These are phyloP conservation scores for Phialophora tarda DNA, from an alignment of 2,329 filamentous ascomycete species.

Conservation along the genomic window DNA sequence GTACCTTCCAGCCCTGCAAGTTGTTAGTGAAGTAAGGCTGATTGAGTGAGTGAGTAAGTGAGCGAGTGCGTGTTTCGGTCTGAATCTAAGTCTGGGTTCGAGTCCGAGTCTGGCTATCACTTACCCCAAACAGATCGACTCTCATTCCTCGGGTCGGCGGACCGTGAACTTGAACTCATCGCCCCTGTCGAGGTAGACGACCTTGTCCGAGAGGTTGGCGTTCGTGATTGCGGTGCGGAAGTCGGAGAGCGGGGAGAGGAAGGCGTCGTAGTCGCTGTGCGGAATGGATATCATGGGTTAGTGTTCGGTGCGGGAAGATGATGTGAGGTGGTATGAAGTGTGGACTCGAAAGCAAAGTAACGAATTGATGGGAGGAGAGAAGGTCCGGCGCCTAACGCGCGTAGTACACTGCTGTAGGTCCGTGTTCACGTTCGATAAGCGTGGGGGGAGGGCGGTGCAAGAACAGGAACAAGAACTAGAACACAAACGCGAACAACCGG, in stretches of 20 bases:
- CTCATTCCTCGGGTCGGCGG: background rate
- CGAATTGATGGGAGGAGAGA: too few relatives aligned
- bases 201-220: slow-evolving; percentile 58
- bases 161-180: slow-evolving; percentile 64
- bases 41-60: too few relatives aligned
- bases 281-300: background rate
- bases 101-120: too few relatives aligned
- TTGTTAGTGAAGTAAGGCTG: too few relatives aligned
- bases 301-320: background rate
- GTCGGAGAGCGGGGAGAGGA: slow-evolving; percentile 63
- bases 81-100: too few relatives aligned
- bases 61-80: too few relatives aligned
- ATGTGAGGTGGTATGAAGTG: background rate
- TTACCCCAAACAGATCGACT: background rate
- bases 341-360: background rate
- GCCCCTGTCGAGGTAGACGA: slow-evolving; percentile 66
- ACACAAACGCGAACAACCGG: background rate
- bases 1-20: too few relatives aligned
- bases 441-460: too few relatives aligned
- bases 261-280: slow-evolving; percentile 63
- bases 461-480: background rate
- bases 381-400: too few relatives aligned
- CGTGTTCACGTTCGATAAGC: too few relatives aligned
- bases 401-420: too few relatives aligned
- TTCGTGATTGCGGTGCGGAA: slow-evolving; percentile 63